Conservation (phyloP, 495 filamentous ascomycete genomes). For the Penicillium longicatenatum region DNA sequence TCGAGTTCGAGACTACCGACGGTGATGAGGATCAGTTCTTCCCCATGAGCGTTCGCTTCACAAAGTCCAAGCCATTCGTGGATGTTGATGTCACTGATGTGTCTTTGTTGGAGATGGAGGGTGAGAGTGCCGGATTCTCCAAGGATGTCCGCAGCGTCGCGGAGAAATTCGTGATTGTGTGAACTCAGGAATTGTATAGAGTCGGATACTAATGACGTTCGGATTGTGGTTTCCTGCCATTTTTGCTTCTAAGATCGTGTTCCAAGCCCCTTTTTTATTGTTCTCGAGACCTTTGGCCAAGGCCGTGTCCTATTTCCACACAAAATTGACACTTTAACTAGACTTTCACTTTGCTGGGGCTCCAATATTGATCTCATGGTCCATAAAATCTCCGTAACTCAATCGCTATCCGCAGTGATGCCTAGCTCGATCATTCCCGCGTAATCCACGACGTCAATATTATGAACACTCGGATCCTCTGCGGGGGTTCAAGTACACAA, state of each 20-base stretch:
- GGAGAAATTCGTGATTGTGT: constrained; percentile 81
- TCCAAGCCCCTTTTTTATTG: constrained; percentile 27
- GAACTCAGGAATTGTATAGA: constrained; percentile 44
- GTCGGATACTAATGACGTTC: constrained; percentile 46
- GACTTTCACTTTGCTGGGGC: background rate
- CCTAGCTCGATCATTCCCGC: constrained; percentile 18
- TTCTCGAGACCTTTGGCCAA: constrained; percentile 9
- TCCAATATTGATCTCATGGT: background rate
- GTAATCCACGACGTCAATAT: constrained; percentile 34
- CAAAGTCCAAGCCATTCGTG: constrained; percentile 81
- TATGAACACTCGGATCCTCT: constrained; percentile 8
- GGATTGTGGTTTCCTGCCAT: constrained; percentile 28
- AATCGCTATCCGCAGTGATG: constrained; percentile 9
- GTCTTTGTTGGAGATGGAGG: constrained; percentile 71
- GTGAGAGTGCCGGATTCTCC: constrained; percentile 78
- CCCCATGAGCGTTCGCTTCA: constrained; percentile 91
- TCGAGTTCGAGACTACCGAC: constrained; percentile 90
- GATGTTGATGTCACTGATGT: constrained; percentile 84
- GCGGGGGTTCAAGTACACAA: background rate
- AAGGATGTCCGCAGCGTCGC: constrained; percentile 87
- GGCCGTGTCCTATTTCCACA: constrained; percentile 17
- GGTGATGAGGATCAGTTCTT: constrained; percentile 89
- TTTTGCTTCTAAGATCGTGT: constrained; percentile 26
- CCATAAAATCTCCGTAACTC: constrained; percentile 1
- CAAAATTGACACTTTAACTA: constrained; percentile 24